Evolutionary conservation across 352 stramenopile genomes (phyloP).

Genomic region (Pythium plurisporium): DNA sequence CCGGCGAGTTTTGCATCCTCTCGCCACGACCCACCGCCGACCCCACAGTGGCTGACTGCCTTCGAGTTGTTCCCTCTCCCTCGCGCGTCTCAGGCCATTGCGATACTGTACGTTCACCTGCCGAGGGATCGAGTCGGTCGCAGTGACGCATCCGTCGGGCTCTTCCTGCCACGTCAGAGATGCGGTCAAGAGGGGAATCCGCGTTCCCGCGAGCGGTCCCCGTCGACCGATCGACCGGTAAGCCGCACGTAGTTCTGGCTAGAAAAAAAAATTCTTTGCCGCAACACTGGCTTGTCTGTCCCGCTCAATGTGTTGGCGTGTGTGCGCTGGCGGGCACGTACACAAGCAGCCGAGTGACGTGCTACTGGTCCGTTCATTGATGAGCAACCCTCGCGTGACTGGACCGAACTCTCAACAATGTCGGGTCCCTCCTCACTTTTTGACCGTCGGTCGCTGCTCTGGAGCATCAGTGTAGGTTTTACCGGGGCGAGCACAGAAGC

Average conservation of each 20-base stretch:
- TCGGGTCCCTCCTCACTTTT: background rate
- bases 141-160: background rate
- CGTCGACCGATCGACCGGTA: background rate
- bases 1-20: too few species aligned
- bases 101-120: too few species aligned
- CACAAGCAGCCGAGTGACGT: background rate
- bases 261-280: background rate
- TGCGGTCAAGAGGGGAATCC: background rate
- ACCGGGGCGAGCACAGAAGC: background rate
- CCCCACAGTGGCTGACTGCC: background rate
- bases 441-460: background rate
- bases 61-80: background rate
- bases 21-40: too few species aligned
- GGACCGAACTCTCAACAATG: background rate
- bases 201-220: conserved; percentile 3
- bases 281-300: background rate
- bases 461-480: conserved; percentile 1
- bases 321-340: too few species aligned
- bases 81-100: too few species aligned
- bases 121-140: background rate
- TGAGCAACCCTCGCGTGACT: background rate
- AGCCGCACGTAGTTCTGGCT: background rate
- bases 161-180: conserved; percentile 5
- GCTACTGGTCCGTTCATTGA: background rate
- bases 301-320: background rate